A percentile compares a stretch with the other conserved stretches of the same genome.
Conservation (phyloP, 305 asterid genomes). For the Striga hermonthica region DNA sequence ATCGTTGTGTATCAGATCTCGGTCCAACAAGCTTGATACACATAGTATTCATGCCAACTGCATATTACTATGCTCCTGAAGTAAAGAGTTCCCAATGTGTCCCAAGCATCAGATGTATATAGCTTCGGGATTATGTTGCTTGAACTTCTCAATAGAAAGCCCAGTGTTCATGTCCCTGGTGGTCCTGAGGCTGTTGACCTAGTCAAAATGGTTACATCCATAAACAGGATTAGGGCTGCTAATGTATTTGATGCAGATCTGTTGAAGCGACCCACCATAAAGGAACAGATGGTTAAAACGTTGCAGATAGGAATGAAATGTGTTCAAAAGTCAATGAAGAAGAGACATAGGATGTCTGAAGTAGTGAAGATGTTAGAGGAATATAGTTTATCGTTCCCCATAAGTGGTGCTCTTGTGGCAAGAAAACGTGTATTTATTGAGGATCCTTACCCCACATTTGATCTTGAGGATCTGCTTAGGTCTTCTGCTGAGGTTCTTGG, state of each 20-base stretch:
- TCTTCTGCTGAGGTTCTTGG: constrained; percentile 32
- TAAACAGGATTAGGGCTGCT: not conserved
- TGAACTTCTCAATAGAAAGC: constrained; percentile 35
- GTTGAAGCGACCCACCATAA: not conserved
- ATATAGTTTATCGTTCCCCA: not conserved
- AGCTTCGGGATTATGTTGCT: constrained; percentile 35
- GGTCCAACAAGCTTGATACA: constrained; percentile 30
- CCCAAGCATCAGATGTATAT: constrained; percentile 37
- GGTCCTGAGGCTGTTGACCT: constrained; percentile 18
- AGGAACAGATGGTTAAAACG: not conserved
- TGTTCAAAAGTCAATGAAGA: not conserved
- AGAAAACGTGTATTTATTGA: constrained; percentile 8
- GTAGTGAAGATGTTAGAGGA: constrained; percentile 12
- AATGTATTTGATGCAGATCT: constrained; percentile 20
- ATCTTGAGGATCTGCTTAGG: constrained; percentile 23
- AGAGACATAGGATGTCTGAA: constrained; percentile 22
- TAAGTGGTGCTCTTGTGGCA: not conserved
- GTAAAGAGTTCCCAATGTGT: constrained; percentile 5
- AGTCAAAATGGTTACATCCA: constrained; percentile 21
- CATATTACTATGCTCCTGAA: constrained; percentile 31
- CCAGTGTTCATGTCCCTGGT: constrained; percentile 10
- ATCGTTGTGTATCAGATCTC: constrained; percentile 36
- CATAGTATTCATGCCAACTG: not conserved
- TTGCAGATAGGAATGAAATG: constrained; percentile 20
- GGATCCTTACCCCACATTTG: constrained; percentile 21